A percentile compares a stretch with the other conserved stretches of the same genome.
phyloP scores from a whole-genome alignment of 225 moss, liverwort and hornwort genomes.

The Bryoerythrophyllum caledonicum region DNA sequence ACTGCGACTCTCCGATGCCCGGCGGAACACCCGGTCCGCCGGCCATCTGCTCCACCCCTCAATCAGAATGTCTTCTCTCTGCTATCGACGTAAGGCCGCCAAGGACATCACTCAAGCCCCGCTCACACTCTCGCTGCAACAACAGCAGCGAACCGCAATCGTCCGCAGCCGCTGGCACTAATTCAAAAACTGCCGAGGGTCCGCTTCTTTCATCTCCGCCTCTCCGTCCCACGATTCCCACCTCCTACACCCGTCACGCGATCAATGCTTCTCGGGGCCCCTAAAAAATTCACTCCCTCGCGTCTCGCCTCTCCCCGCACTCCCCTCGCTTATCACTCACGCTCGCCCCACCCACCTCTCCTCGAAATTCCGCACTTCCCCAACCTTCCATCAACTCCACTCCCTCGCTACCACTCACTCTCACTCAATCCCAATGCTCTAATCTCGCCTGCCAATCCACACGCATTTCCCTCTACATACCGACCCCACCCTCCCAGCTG shows the following conservation, averaged over 20 bases:
- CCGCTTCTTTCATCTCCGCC: not conserved
- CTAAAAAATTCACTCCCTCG: not conserved
- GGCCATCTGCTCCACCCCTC: not conserved
- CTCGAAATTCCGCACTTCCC: slow-evolving; percentile 1
- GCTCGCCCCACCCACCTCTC: not conserved
- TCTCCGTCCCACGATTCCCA: not conserved
- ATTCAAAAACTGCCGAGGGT: not conserved
- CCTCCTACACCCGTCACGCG: not conserved
- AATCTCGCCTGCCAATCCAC: not conserved
- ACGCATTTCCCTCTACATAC: not conserved
- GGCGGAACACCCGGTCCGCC: not conserved
- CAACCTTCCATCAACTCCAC: not conserved
- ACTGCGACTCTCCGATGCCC: not conserved
- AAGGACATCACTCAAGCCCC: too few relatives aligned
- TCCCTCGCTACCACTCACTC: not conserved
- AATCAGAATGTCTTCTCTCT: not conserved
- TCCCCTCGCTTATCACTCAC: not conserved
- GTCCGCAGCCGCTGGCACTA: not conserved
- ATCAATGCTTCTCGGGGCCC: not conserved
- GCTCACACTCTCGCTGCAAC: not conserved
- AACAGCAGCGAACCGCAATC: not conserved
- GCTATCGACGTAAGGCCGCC: not conserved
- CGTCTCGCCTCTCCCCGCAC: not conserved
- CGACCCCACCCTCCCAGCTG: not conserved
- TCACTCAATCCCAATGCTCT: not conserved